Evolutionary conservation across 441 rosid species (phyloP).

Genomic region (Metrosideros polymorpha): DNA sequence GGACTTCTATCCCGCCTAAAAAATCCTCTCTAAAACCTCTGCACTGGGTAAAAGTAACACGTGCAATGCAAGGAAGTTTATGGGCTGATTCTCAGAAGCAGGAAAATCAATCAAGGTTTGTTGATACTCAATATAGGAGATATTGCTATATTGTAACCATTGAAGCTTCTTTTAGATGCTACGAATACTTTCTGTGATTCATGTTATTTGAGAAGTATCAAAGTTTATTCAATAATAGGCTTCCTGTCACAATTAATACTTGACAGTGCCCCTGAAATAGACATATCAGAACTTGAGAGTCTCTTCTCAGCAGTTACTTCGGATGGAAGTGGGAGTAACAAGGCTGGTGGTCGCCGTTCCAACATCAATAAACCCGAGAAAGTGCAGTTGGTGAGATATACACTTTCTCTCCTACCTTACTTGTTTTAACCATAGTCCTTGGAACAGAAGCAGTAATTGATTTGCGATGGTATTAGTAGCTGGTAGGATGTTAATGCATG

Average conservation of each 20-base stretch:
- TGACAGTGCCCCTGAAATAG: conserved; percentile 96
- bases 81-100: conserved; percentile 93
- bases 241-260: conserved; percentile 11
- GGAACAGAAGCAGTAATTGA: neutral
- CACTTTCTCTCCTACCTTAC: neutral
- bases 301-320: conserved; percentile 77
- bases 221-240: neutral
- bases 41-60: conserved; percentile 96
- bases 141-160: neutral
- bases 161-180: neutral
- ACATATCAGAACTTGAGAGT: conserved; percentile 92
- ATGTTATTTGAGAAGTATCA: neutral
- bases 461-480: neutral
- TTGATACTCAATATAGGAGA: conserved; percentile 3
- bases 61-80: conserved; percentile 88
- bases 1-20: conserved; percentile 44
- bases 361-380: conserved; percentile 83
- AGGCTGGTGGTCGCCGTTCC: conserved; percentile 70
- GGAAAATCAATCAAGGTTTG: conserved; percentile 71
- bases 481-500: neutral
- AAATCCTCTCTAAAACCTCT: conserved; percentile 73
- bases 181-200: neutral
- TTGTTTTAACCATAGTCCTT: neutral
- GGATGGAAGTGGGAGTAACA: conserved; percentile 47
- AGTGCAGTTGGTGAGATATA: conserved; percentile 75